These are phyloP conservation scores for Albophoma yamanashiensis DNA, from an alignment of 2,329 filamentous ascomycete genomes.

Conservation along the genomic window DNA sequence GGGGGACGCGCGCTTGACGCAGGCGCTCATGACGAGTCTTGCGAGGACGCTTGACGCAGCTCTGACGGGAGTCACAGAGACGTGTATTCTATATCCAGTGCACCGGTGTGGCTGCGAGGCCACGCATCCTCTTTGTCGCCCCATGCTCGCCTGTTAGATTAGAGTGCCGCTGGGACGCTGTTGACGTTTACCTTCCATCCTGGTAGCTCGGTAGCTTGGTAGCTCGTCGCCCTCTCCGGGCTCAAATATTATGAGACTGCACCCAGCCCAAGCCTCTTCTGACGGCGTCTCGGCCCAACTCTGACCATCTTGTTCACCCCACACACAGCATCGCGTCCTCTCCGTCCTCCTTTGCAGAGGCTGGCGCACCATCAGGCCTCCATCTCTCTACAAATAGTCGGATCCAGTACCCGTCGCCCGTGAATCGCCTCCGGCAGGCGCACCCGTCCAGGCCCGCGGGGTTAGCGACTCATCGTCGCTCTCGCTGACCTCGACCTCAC, in stretches of 20 bases:
- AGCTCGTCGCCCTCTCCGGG: not conserved
- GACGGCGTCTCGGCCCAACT: not conserved
- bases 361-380: not conserved
- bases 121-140: not conserved
- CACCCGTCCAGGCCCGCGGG: not conserved
- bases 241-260: not conserved
- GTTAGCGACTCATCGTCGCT: not conserved
- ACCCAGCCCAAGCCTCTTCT: not conserved
- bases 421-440: not conserved
- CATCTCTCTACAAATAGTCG: not conserved
- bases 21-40: not conserved
- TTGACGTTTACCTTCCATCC: not conserved
- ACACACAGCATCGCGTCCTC: not conserved
- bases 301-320: not conserved
- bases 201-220: too few relatives aligned
- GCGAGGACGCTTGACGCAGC: not conserved
- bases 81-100: not conserved
- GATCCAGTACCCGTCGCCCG: not conserved
- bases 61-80: not conserved
- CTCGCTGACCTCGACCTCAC: not conserved
- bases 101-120: constrained; percentile 1
- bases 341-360: not conserved
- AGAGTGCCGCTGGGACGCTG: not conserved
- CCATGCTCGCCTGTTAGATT: not conserved
- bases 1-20: not conserved